These are phyloP conservation scores for Penicillium turbatum DNA, from an alignment of 495 filamentous ascomycete species.

Conservation along the genomic window DNA sequence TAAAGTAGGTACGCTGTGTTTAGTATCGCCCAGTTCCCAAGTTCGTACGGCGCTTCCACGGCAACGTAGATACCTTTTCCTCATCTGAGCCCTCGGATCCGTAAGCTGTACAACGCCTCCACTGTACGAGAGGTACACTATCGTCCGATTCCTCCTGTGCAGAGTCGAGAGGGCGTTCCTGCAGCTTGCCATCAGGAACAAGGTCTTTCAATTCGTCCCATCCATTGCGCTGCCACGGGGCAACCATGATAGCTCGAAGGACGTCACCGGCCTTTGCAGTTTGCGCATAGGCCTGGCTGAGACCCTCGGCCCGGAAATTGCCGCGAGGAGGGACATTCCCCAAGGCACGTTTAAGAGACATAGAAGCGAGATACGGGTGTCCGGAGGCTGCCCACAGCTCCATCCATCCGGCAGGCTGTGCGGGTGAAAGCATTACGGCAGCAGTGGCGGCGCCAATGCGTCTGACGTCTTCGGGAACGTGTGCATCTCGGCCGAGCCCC, in stretches of 20 bases:
- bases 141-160: background rate
- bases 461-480: slow-evolving; percentile 33
- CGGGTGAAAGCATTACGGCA: slow-evolving; percentile 74
- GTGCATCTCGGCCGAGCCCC: slow-evolving; percentile 31
- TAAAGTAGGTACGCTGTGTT: slow-evolving; percentile 25
- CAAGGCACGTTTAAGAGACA: slow-evolving; percentile 75
- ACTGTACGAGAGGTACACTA: background rate
- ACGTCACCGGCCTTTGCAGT: slow-evolving; percentile 67
- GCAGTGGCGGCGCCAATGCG: slow-evolving; percentile 55
- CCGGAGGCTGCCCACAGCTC: slow-evolving; percentile 57
- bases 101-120: background rate
- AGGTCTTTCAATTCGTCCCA: slow-evolving; percentile 53
- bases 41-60: slow-evolving; percentile 74
- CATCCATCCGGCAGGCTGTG: slow-evolving; percentile 71
- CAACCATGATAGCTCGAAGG: slow-evolving; percentile 70
- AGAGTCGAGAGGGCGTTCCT: background rate
- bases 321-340: slow-evolving; percentile 67
- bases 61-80: slow-evolving; percentile 35
- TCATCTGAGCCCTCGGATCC: background rate
- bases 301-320: slow-evolving; percentile 58
- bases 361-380: slow-evolving; percentile 60
- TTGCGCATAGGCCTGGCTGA: slow-evolving; percentile 73
- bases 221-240: slow-evolving; percentile 68
- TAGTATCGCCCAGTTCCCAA: slow-evolving; percentile 56
- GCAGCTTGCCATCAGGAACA: slow-evolving; percentile 11